Conservation (phyloP, 202 grass and related monocot species). For the Digitaria exilis region DNA sequence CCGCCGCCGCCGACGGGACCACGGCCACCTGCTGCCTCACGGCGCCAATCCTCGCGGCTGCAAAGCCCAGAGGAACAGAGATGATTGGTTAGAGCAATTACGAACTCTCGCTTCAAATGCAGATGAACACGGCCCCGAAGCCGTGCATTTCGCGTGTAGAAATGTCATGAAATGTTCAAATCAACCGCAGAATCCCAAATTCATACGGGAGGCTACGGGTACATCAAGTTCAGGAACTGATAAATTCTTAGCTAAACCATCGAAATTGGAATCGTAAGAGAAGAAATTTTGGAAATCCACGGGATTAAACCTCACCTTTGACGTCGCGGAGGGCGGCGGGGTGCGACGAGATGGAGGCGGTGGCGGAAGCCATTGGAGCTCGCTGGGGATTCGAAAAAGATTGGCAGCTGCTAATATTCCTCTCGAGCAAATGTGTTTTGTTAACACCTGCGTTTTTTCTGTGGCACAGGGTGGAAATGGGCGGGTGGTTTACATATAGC, state of each 20-base stretch:
- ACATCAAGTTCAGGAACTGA: not conserved
- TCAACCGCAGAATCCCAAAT: not conserved
- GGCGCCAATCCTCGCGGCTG: slow-evolving; percentile 56
- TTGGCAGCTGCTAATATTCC: not conserved
- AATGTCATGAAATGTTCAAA: not conserved
- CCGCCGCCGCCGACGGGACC: slow-evolving; percentile 8
- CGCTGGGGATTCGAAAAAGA: not conserved
- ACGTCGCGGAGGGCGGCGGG: slow-evolving; percentile 59
- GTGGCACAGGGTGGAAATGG: slow-evolving; percentile 32
- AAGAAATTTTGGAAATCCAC: too few relatives aligned
- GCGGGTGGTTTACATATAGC: slow-evolving; percentile 28
- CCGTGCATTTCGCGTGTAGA: not conserved
- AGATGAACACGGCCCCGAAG: not conserved
- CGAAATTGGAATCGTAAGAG: not conserved
- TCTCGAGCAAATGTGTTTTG: slow-evolving; percentile 34
- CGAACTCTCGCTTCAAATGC: not conserved
- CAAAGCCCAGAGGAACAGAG: not conserved
- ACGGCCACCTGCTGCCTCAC: slow-evolving; percentile 47
- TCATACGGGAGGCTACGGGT: not conserved
- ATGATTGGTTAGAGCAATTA: not conserved
- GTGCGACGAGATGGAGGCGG: slow-evolving; percentile 66
- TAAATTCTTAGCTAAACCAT: not conserved
- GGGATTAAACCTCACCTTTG: slow-evolving; percentile 52
- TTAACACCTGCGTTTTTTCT: slow-evolving; percentile 34
- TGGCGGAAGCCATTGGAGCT: slow-evolving; percentile 73